These are phyloP conservation scores for Fusarium chaquense DNA, from an alignment of 2,329 filamentous ascomycete genomes.

Conservation along the genomic window DNA sequence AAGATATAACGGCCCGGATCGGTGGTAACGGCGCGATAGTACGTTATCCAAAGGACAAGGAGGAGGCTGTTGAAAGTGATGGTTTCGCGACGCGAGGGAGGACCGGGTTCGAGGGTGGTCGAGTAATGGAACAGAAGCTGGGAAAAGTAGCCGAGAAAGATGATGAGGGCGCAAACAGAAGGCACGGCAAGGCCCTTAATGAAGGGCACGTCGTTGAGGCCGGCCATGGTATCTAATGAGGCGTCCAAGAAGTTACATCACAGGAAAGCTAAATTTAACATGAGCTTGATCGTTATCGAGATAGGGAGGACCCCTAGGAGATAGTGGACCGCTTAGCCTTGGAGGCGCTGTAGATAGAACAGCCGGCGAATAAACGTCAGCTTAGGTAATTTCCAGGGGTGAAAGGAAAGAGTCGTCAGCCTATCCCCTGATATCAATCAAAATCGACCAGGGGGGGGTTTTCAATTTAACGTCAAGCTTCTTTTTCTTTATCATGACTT, in stretches of 20 bases:
- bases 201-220: slow-evolving; percentile 56
- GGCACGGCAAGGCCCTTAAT: slow-evolving; percentile 74
- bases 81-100: slow-evolving; percentile 68
- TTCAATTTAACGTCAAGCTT: neutral
- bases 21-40: slow-evolving; percentile 70
- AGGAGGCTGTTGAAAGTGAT: slow-evolving; percentile 76
- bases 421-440: slow-evolving; percentile 30
- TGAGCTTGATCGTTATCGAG: slow-evolving; percentile 14
- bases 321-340: slow-evolving; percentile 16
- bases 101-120: slow-evolving; percentile 67
- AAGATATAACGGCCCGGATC: slow-evolving; percentile 69
- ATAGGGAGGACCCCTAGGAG: slow-evolving; percentile 12
- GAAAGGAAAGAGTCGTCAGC: slow-evolving; percentile 30
- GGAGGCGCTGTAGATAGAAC: slow-evolving; percentile 14
- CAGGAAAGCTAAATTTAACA: slow-evolving; percentile 1
- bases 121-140: slow-evolving; percentile 75
- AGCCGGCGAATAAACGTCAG: slow-evolving; percentile 1
- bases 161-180: slow-evolving; percentile 72
- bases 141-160: slow-evolving; percentile 77
- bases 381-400: slow-evolving; percentile 41
- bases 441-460: slow-evolving; percentile 29
- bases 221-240: slow-evolving; percentile 52
- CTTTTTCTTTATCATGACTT: slow-evolving; percentile 37
- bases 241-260: slow-evolving; percentile 25
- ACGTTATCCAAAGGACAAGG: slow-evolving; percentile 74